Evolutionary conservation across 2,329 filamentous ascomycete species (phyloP), one percentile per base, ranked within the genome.

Genomic region (Paraphoma sp.): DNA sequence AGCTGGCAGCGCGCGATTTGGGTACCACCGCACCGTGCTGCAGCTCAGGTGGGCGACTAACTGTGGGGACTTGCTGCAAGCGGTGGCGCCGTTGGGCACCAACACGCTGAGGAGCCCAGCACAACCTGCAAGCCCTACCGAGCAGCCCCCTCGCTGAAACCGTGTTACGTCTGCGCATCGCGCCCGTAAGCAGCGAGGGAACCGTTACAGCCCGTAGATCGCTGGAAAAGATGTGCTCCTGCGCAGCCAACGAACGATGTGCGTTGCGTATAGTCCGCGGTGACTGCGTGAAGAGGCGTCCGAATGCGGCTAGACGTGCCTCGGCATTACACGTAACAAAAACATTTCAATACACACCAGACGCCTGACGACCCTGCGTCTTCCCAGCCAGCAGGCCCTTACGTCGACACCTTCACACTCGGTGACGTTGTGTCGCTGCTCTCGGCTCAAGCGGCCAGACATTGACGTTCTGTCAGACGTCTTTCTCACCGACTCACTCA

Each of bases 51-150:
- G 64, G 62, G 60, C 63, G 54, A 58, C 48, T 49, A 56, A 68
- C 60, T 69, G 67, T 69, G 67, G 65, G 56, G 62, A 61, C 63
- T 45, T 45, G 59, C 52, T 57, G 48, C 59, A 47, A 51, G 48
- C 42, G 59, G 64, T 69, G 67, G 65, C 64, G 67, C 54, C 59
- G 67, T 71, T 69, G 67, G 67, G 67, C 65, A 61, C 57, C 68
- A 69, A 69, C 57, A 58, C 52, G 23, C 53, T 44, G 43, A 46
- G 54, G 48, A 58, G 63, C 64, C 61, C 58, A 62, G 55, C 47
- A 36, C 60, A 29, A 11, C 23, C 23, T 23, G 23, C 23, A 49
- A 49, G 57, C 50, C 57, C 44, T 43, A 31, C 47, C 38, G 47
- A 49, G 47, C 45, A 36, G 45, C 28, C 31, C 14, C 23, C 33